phyloP scores from a whole-genome alignment of 2,329 filamentous ascomycete species.

The Lasiodiplodia sp. region DNA sequence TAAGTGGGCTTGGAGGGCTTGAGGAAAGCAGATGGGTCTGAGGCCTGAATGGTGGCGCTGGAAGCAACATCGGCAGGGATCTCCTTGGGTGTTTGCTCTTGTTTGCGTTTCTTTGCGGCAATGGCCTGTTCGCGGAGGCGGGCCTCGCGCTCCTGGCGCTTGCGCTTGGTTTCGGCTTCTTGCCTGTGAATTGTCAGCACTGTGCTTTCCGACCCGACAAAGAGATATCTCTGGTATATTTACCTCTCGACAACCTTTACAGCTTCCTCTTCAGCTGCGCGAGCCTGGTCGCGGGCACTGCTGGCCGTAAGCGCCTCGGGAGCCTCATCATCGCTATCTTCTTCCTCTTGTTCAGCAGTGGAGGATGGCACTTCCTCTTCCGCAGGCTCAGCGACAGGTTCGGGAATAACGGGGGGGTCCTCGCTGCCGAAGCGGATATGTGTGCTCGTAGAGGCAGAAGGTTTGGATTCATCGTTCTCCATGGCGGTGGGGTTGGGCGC shows the following conservation, averaged over 20 bases:
- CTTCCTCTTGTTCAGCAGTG: conserved; percentile 35
- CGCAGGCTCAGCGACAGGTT: conserved; percentile 8
- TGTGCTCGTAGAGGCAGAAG: not conserved
- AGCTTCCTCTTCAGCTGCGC: conserved; percentile 41
- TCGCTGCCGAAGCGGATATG: conserved; percentile 47
- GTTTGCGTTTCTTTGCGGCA: conserved; percentile 34
- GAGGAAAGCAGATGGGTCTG: conserved; percentile 17
- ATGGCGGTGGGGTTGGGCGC: not conserved
- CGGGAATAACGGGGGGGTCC: conserved; percentile 36
- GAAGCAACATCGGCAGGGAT: conserved; percentile 30
- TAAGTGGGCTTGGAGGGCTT: conserved; percentile 30
- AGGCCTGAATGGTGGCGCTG: conserved; percentile 27
- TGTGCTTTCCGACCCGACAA: not conserved
- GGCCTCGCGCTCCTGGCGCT: conserved; percentile 40
- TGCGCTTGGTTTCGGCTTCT: conserved; percentile 39
- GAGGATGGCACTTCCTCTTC: conserved; percentile 11
- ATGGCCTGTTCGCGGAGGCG: conserved; percentile 37
- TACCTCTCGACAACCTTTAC: conserved; percentile 39
- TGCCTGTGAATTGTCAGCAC: conserved; percentile 31
- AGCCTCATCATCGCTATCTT: conserved; percentile 43
- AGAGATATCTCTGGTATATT: not conserved
- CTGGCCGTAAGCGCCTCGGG: conserved; percentile 47
- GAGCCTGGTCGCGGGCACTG: conserved; percentile 40
- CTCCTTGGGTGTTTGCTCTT: conserved; percentile 40
- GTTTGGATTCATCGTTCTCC: not conserved